These are phyloP conservation scores for Phytophthora crassamura DNA, from an alignment of 352 stramenopile species.

Conservation along the genomic window DNA sequence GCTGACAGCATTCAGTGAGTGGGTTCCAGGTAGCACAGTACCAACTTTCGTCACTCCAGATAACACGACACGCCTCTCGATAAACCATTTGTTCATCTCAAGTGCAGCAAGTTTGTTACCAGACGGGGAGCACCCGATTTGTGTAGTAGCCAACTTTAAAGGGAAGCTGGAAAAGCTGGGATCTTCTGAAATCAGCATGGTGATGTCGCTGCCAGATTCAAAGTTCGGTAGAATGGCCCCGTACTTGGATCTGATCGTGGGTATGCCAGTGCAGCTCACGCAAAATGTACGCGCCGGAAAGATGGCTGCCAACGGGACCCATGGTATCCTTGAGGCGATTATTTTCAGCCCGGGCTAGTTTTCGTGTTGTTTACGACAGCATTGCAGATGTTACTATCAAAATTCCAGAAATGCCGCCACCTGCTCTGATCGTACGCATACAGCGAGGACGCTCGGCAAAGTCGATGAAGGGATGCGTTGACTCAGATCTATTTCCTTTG, in stretches of 20 bases:
- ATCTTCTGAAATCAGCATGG: background rate
- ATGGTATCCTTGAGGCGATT: constrained; percentile 3
- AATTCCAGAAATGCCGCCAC: background rate
- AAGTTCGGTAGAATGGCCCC: constrained; percentile 13
- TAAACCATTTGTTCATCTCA: constrained; percentile 10
- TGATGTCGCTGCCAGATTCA: constrained; percentile 3
- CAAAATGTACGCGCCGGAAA: constrained; percentile 12
- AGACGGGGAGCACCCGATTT: constrained; percentile 1
- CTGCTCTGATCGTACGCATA: background rate
- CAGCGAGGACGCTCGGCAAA: background rate
- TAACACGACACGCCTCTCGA: background rate
- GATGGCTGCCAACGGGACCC: constrained; percentile 16
- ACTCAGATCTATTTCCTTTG: constrained; percentile 16
- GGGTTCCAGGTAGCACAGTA: background rate
- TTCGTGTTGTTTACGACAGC: constrained; percentile 11
- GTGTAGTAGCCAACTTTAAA: constrained; percentile 12
- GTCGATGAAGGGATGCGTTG: background rate
- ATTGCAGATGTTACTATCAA: constrained; percentile 1
- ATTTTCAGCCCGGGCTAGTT: constrained; percentile 1
- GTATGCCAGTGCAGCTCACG: constrained; percentile 10
- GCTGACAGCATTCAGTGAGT: background rate
- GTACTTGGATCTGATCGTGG: too few relatives aligned
- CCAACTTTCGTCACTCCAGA: constrained; percentile 6
- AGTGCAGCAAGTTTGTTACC: background rate
- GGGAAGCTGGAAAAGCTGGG: background rate